Evolutionary conservation across 2,329 filamentous ascomycete species (phyloP), one percentile per base, ranked within the genome.

Genomic region (Hymenoscyphus occultus): DNA sequence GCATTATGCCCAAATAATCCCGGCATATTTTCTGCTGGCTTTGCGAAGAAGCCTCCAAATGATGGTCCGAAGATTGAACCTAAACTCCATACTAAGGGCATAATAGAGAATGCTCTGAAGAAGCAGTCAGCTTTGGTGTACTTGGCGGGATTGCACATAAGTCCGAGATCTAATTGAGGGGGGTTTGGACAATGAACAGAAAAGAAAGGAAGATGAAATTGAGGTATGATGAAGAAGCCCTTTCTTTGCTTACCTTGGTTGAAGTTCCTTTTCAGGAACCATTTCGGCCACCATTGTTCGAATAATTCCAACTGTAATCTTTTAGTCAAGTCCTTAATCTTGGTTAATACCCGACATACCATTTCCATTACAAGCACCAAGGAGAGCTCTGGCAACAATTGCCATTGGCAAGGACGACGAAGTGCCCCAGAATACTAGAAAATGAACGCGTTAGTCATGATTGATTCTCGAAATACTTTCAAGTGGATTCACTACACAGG

Each of bases 251-350:
- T 48, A 51, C 45, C 45, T 83, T 0, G 94, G 93, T 74, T 97
- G 94, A 6, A 97, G 81, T 74, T 93, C 90, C 75, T 85, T 92
- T 76, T 95, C 88, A 0, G 92, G 91, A 1, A 97, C 93, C 83
- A 97, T 88, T 77, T 97, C 94, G 0, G 94, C 94, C 1, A 97
- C 93, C 80, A 95, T 92, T 16, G 92, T 96, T 69, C 93, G 82
- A 68, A 97, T 89, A 67, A 97, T 97, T 1, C 95, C 91, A n/a
- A 94, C 89, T 88, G 40, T 19, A 13, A 16, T 76, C 65, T 77
- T 71, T 61, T 51, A 42, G 13, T 14, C 1, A 2, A 10, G 12
- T 31, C 19, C 16, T 19, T 56, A 39, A 39, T 1, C 13, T 22
- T 58, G 40, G 42, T 14, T 39, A 31, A 14, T 28, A 51, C 1